Evolutionary conservation across 768 basidiomycete species (phyloP).

Genomic region (Leccinum imitatum): DNA sequence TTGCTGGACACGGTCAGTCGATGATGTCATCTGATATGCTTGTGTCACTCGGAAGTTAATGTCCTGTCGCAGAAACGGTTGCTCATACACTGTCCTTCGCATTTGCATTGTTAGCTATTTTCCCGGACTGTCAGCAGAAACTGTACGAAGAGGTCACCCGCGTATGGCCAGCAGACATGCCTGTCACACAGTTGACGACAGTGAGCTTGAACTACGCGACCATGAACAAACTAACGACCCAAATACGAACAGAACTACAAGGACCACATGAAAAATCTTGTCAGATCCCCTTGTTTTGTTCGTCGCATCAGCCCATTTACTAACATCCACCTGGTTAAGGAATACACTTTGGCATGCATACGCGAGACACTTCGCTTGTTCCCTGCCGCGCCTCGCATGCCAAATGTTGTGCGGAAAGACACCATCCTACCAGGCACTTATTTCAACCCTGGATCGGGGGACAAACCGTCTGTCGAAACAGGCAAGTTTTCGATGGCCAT

Average conservation of each 20-base stretch:
- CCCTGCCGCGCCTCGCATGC: slow-evolving; percentile 38
- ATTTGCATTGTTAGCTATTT: slow-evolving; percentile 44
- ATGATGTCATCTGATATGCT: too few species aligned
- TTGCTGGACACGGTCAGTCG: too few species aligned
- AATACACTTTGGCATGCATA: slow-evolving; percentile 43
- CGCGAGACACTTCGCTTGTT: slow-evolving; percentile 48
- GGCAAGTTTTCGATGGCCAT: slow-evolving; percentile 37
- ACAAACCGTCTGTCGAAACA: slow-evolving; percentile 18
- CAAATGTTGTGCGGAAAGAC: slow-evolving; percentile 36
- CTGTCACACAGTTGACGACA: slow-evolving; percentile 23
- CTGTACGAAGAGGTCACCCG: slow-evolving; percentile 40
- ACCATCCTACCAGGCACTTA: slow-evolving; percentile 34
- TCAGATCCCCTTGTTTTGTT: slow-evolving; percentile 14
- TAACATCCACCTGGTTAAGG: slow-evolving; percentile 26
- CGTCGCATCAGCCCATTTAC: neutral
- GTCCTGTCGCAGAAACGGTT: too few species aligned
- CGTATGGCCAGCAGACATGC: slow-evolving; percentile 41
- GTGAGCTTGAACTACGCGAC: slow-evolving; percentile 25
- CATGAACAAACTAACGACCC: neutral
- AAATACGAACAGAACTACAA: slow-evolving; percentile 37
- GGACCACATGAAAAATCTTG: slow-evolving; percentile 38
- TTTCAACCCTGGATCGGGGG: slow-evolving; percentile 31
- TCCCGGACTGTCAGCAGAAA: slow-evolving; percentile 49
- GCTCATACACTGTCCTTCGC: slow-evolving; percentile 45
- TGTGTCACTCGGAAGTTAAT: too few species aligned